Conservation (phyloP, 2,329 filamentous ascomycete genomes). For the Cryphonectria japonica region DNA sequence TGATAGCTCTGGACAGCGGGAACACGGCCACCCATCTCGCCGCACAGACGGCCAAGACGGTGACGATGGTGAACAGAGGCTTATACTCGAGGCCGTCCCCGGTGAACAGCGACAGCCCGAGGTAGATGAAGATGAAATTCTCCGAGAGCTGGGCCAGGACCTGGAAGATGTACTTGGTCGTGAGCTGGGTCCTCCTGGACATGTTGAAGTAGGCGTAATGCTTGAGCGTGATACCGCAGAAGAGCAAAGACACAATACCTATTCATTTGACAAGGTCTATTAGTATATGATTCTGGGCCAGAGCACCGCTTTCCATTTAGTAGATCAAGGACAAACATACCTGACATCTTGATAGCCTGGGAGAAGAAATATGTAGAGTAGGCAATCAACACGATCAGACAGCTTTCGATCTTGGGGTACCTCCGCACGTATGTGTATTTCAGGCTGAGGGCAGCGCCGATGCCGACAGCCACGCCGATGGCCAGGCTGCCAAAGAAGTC, state of each 20-base stretch:
- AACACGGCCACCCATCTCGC: conserved; percentile 95
- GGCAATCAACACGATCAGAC: conserved; percentile 87
- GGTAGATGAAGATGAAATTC: conserved; percentile 99
- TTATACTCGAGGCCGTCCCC: conserved; percentile 88
- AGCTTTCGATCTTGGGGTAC: conserved; percentile 96
- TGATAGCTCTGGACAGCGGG: conserved; percentile 85
- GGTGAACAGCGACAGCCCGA: conserved; percentile 92
- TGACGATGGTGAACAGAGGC: conserved; percentile 92
- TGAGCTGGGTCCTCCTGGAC: conserved; percentile 95
- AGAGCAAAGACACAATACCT: conserved; percentile 95
- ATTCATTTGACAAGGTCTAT: not conserved
- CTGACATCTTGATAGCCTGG: conserved; percentile 93
- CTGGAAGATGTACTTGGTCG: conserved; percentile 97
- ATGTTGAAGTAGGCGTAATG: conserved; percentile 99
- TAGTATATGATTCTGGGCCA: not conserved
- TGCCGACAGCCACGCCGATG: conserved; percentile 85
- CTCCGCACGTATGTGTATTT: conserved; percentile 94
- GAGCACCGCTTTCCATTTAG: not conserved
- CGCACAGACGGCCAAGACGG: conserved; percentile 86
- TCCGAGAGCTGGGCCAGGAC: conserved; percentile 93
- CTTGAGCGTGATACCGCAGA: conserved; percentile 97
- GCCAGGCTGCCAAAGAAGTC: conserved; percentile 94
- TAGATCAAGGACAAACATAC: conserved; percentile 56
- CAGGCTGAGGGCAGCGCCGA: conserved; percentile 82
- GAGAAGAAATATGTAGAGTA: conserved; percentile 99